Evolutionary conservation across 352 stramenopile genomes (phyloP).

Genomic region (Globisporangium yorkense): DNA sequence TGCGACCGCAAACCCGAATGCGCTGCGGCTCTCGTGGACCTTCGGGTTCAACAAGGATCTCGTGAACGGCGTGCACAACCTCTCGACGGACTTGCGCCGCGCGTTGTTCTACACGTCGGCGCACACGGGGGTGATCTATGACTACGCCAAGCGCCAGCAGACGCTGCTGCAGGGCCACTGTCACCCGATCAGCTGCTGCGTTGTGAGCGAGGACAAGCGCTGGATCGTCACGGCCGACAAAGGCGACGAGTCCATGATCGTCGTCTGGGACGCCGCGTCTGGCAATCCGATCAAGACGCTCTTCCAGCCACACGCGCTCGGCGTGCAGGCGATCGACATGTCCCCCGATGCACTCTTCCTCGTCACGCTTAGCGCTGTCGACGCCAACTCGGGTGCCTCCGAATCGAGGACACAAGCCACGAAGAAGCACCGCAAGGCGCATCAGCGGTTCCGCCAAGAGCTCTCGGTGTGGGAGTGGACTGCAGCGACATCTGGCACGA

Average conservation of each 20-base stretch:
- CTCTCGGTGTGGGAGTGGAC: constrained; percentile 89
- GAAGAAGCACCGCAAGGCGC: constrained; percentile 2
- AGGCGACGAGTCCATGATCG: constrained; percentile 86
- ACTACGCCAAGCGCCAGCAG: constrained; percentile 85
- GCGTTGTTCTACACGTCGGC: constrained; percentile 89
- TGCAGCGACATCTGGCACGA: constrained; percentile 13
- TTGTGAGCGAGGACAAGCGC: constrained; percentile 89
- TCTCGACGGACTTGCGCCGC: constrained; percentile 59
- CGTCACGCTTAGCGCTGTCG: constrained; percentile 67
- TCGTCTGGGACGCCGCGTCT: constrained; percentile 86
- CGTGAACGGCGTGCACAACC: constrained; percentile 81
- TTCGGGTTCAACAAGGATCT: constrained; percentile 93
- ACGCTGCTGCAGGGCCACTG: constrained; percentile 89
- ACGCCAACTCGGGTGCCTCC: constrained; percentile 2
- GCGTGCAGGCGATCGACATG: constrained; percentile 85
- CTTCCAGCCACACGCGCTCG: constrained; percentile 73
- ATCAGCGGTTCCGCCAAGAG: constrained; percentile 60
- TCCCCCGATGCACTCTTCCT: constrained; percentile 87
- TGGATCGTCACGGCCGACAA: constrained; percentile 90
- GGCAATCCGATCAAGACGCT: constrained; percentile 90
- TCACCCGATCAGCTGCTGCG: constrained; percentile 86
- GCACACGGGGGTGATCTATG: constrained; percentile 91
- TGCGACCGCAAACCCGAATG: constrained; percentile 23
- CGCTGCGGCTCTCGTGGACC: constrained; percentile 70
- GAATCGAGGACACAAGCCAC: constrained; percentile 1